Conservation (phyloP, 2,329 filamentous ascomycete species). For the Lachnellula hyalina region DNA sequence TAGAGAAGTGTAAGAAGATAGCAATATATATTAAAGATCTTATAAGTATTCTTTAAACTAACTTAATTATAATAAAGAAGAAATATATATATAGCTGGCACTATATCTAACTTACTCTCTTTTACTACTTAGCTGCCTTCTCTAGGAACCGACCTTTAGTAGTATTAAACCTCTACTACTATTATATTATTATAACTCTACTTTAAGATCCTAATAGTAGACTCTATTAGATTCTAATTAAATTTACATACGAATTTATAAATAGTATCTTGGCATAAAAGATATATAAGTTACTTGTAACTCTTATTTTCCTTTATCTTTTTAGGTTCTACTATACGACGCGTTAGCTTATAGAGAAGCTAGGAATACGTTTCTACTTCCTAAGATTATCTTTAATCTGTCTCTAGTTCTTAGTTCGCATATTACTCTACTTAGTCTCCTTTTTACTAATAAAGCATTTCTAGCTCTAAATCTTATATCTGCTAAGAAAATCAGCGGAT, state of each 20-base stretch:
- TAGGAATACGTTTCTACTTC: constrained; percentile 33
- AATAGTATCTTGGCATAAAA: constrained; percentile 25
- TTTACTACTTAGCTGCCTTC: background rate
- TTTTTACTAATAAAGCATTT: constrained; percentile 26
- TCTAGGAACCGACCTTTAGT: background rate
- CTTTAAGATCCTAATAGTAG: background rate
- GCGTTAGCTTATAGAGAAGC: background rate
- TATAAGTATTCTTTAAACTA: background rate
- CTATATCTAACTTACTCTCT: background rate
- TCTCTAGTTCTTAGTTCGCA: constrained; percentile 34
- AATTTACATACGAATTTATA: too few species aligned
- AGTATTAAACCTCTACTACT: background rate
- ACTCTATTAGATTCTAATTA: constrained; percentile 2
- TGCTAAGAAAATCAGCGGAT: constrained; percentile 13
- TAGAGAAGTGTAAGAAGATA: too few species aligned
- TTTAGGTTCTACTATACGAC: too few species aligned
- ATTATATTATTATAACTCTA: background rate
- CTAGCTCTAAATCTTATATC: constrained; percentile 23
- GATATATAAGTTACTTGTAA: constrained; percentile 18
- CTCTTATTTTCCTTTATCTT: too few species aligned
- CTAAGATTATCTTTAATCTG: constrained; percentile 33
- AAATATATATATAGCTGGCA: background rate
- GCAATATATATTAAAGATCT: constrained; percentile 1
- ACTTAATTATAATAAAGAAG: constrained; percentile 1
- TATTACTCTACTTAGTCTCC: constrained; percentile 30